Conservation (phyloP, 306 rosid species). For the Begonia masoniana region DNA sequence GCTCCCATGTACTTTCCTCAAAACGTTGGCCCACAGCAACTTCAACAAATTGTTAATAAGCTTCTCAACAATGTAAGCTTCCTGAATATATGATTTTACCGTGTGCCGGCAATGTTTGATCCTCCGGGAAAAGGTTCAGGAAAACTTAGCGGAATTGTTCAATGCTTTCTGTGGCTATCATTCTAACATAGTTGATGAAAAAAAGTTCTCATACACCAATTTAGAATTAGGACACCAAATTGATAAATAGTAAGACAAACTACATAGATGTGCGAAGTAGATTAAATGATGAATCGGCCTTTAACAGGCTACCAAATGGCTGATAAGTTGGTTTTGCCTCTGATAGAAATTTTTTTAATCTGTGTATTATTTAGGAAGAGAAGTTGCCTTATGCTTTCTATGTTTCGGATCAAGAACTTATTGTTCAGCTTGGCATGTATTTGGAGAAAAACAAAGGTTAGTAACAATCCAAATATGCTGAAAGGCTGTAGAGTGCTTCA, state of each 20-base stretch:
- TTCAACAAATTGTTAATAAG: constrained; percentile 64
- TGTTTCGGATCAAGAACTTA: constrained; percentile 66
- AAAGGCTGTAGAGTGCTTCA: not conserved
- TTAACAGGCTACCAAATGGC: not conserved
- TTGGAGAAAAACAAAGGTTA: constrained; percentile 70
- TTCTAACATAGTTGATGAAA: too few species aligned
- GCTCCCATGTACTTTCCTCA: constrained; percentile 61
- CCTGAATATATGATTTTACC: too few species aligned
- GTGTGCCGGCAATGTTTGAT: too few species aligned
- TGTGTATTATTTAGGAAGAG: constrained; percentile 51
- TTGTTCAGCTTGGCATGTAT: constrained; percentile 57
- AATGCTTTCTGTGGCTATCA: too few species aligned
- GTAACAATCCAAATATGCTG: constrained; percentile 7
- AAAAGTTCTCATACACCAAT: too few species aligned
- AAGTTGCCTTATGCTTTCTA: constrained; percentile 80
- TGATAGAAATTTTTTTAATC: too few species aligned
- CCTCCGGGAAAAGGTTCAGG: too few species aligned
- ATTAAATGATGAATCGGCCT: too few species aligned
- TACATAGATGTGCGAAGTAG: too few species aligned
- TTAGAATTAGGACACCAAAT: too few species aligned
- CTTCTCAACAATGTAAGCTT: constrained; percentile 49
- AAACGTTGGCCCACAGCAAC: constrained; percentile 55
- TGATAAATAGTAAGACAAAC: too few species aligned
- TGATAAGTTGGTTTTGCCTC: not conserved
- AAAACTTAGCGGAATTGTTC: too few species aligned